These are phyloP conservation scores for Colletotrichum sp. DNA, from an alignment of 2,329 filamentous ascomycete species.

Conservation along the genomic window DNA sequence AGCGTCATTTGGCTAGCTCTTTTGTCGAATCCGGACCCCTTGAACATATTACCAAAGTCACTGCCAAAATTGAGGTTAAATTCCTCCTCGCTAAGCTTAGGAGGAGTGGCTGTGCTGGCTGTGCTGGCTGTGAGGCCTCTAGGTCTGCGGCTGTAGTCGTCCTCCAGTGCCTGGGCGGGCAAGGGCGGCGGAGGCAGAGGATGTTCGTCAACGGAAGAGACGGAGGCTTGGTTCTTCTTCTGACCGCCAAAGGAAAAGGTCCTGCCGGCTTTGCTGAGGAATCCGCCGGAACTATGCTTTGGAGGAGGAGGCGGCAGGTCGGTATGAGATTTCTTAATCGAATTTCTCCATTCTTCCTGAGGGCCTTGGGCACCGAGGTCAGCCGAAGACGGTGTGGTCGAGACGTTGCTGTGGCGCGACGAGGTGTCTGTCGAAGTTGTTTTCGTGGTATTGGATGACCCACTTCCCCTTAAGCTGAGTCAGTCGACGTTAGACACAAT, in stretches of 20 bases:
- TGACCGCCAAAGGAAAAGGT: constrained; percentile 65
- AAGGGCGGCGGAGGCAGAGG: constrained; percentile 41
- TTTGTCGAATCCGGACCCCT: constrained; percentile 55
- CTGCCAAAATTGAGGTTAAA: constrained; percentile 59
- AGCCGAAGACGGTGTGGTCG: constrained; percentile 65
- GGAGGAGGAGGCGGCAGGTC: constrained; percentile 46
- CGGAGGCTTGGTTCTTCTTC: constrained; percentile 52
- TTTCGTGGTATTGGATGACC: constrained; percentile 66
- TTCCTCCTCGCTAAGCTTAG: constrained; percentile 47
- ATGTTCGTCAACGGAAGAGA: constrained; percentile 41
- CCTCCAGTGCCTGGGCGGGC: constrained; percentile 34
- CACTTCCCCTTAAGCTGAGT: constrained; percentile 58
- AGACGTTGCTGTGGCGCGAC: constrained; percentile 66
- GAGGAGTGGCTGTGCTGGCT: constrained; percentile 57
- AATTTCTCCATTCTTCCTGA: constrained; percentile 45
- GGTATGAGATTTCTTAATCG: constrained; percentile 41
- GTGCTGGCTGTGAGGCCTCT: constrained; percentile 62
- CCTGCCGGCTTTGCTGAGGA: constrained; percentile 60
- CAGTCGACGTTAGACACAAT: constrained; percentile 36
- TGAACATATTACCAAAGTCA: constrained; percentile 62
- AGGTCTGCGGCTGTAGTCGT: constrained; percentile 38
- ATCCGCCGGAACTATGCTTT: constrained; percentile 52
- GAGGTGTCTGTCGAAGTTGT: constrained; percentile 64
- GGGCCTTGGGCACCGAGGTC: constrained; percentile 40
- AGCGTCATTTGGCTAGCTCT: constrained; percentile 55